phyloP scores from a whole-genome alignment of 2,329 filamentous ascomycete species.

The Malbranchea cinnamomea region DNA sequence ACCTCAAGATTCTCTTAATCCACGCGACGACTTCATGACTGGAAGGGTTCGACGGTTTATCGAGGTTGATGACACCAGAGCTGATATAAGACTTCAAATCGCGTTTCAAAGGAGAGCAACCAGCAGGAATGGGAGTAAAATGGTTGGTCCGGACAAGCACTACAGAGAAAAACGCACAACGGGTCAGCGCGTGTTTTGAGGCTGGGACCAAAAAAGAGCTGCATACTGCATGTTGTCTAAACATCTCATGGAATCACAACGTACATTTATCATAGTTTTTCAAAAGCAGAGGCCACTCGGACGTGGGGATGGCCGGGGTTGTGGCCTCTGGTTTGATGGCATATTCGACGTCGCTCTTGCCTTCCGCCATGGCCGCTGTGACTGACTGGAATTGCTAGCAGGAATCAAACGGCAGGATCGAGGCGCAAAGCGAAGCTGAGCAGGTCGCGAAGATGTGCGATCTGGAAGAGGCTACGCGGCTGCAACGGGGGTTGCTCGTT shows the following conservation, averaged over 20 bases:
- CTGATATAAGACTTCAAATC: slow-evolving; percentile 95
- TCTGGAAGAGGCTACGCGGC: too few species aligned
- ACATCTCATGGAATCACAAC: slow-evolving; percentile 23
- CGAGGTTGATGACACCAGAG: slow-evolving; percentile 95
- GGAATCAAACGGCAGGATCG: too few species aligned
- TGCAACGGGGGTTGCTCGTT: too few species aligned
- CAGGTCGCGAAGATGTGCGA: too few species aligned
- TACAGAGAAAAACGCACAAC: slow-evolving; percentile 24
- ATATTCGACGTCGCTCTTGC: slow-evolving; percentile 54
- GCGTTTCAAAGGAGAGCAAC: slow-evolving; percentile 79
- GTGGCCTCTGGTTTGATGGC: slow-evolving; percentile 83
- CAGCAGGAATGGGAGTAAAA: slow-evolving; percentile 91
- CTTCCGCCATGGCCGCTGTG: slow-evolving; percentile 34
- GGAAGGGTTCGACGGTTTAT: slow-evolving; percentile 94
- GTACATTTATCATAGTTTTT: slow-evolving; percentile 91
- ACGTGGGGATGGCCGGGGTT: slow-evolving; percentile 66
- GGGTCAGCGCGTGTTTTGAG: slow-evolving; percentile 2
- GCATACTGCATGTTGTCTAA: slow-evolving; percentile 6
- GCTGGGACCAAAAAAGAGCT: slow-evolving; percentile 2
- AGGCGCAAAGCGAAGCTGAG: too few species aligned
- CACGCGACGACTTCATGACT: slow-evolving; percentile 98
- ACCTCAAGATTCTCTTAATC: slow-evolving; percentile 95
- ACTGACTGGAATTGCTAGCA: slow-evolving; percentile 2
- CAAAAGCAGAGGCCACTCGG: slow-evolving; percentile 80
- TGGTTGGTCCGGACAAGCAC: slow-evolving; percentile 88